Conservation (phyloP, 371 early-diverging fungal species). For the Mucor plumbeus region DNA sequence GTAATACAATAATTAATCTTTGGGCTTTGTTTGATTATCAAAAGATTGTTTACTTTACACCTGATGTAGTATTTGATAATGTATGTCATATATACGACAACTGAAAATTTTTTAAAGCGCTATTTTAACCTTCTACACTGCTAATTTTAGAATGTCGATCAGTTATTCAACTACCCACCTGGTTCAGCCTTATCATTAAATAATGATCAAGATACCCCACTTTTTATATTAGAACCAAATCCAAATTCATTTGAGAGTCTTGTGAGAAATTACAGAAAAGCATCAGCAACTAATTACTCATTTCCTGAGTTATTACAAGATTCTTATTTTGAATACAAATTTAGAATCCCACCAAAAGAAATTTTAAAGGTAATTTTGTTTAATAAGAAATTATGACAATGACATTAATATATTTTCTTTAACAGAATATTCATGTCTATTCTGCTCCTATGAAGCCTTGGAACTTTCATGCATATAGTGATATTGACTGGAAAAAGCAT, state of each 20-base stretch:
- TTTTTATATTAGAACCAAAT: conserved; percentile 26
- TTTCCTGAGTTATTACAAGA: background rate
- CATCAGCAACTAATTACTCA: background rate
- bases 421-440: conserved; percentile 27
- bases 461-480: conserved; percentile 35
- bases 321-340: conserved; percentile 2
- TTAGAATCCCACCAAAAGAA: background rate
- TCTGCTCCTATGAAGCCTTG: conserved; percentile 41
- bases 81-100: conserved; percentile 23
- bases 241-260: conserved; percentile 18
- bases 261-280: conserved; percentile 1
- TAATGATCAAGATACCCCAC: conserved; percentile 1
- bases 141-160: conserved; percentile 34
- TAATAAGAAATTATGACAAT: background rate
- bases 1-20: conserved; percentile 6
- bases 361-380: background rate
- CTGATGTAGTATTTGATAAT: conserved; percentile 35
- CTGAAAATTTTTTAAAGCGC: conserved; percentile 2
- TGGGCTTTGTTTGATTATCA: conserved; percentile 23
- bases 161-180: conserved; percentile 22
- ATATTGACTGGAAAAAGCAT: conserved; percentile 34
- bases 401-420: background rate
- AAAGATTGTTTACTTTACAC: conserved; percentile 38
- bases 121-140: background rate
- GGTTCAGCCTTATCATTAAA: conserved; percentile 18